Evolutionary conservation across 2,329 filamentous ascomycete species (phyloP).

Genomic region (Aspergillus tubingensis): DNA sequence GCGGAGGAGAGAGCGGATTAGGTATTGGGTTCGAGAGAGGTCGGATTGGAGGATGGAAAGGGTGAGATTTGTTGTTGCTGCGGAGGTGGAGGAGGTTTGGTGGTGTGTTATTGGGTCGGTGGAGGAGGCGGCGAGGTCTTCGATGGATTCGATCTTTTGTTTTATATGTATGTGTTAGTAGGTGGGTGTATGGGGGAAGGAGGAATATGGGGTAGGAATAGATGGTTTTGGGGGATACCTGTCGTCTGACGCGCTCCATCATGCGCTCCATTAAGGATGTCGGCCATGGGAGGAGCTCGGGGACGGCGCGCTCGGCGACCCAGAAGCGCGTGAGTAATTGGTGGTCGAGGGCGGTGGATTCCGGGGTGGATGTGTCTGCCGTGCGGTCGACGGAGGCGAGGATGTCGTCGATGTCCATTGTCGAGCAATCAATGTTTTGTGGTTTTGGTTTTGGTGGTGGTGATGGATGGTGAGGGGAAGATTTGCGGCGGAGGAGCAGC

Average conservation of each 20-base stretch:
- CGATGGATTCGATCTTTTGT: constrained; percentile 62
- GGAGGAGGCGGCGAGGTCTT: constrained; percentile 55
- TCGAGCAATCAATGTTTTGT: too few relatives aligned
- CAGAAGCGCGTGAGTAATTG: constrained; percentile 88
- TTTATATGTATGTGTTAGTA: too few relatives aligned
- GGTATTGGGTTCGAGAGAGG: constrained; percentile 88
- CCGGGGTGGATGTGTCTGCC: constrained; percentile 41
- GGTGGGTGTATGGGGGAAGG: too few relatives aligned
- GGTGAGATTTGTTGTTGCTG: constrained; percentile 68
- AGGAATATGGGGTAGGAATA: too few relatives aligned
- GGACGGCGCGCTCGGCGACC: constrained; percentile 87
- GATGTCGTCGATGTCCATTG: constrained; percentile 77
- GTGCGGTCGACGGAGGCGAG: constrained; percentile 70
- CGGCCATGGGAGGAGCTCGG: constrained; percentile 81
- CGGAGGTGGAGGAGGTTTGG: constrained; percentile 21
- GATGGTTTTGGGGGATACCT: constrained; percentile 42
- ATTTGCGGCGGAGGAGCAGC: constrained; percentile 8
- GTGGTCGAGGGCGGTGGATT: constrained; percentile 63
- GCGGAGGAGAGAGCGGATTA: constrained; percentile 79
- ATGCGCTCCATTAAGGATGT: constrained; percentile 78
- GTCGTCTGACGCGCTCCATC: constrained; percentile 68
- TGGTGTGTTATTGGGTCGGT: constrained; percentile 37
- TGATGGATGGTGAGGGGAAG: neutral
- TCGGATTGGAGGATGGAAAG: constrained; percentile 97
- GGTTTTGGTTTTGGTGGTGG: neutral